Evolutionary conservation across 768 basidiomycete species (phyloP).

Genomic region (Panaeolus cyanescens): DNA sequence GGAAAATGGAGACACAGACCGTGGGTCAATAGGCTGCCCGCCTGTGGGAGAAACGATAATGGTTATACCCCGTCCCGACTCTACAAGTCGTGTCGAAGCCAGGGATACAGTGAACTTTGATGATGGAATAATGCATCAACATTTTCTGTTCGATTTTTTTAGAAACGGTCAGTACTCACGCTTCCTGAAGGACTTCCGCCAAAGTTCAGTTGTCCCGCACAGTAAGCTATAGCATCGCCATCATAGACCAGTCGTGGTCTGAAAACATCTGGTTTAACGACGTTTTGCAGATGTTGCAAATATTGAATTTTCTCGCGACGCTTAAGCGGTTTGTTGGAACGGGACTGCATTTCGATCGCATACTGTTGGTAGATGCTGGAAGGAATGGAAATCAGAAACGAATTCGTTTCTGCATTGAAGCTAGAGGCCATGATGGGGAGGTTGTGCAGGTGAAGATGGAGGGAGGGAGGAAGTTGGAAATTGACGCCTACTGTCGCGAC

Average conservation of each 20-base stretch:
- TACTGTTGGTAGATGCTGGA: background rate
- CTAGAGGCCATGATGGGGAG: background rate
- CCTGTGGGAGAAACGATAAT: background rate
- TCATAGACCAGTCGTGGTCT: conserved; percentile 48
- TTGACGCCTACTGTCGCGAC: background rate
- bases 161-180: background rate
- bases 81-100: background rate
- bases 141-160: too few species aligned
- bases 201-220: background rate
- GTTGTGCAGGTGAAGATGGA: background rate
- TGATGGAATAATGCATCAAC: too few species aligned
- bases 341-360: background rate
- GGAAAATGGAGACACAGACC: conserved; percentile 14
- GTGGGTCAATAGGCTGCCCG: conserved; percentile 27
- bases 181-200: background rate
- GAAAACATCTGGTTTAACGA: conserved; percentile 34
- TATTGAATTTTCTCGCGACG: conserved; percentile 18
- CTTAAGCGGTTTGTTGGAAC: background rate
- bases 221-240: conserved; percentile 42
- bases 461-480: background rate
- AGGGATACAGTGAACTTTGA: background rate
- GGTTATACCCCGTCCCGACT: background rate
- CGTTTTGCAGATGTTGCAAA: conserved; percentile 40
- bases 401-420: background rate
- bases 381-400: background rate